Evolutionary conservation across 805 yeast species (phyloP), one percentile per base, ranked within the genome.

Genomic region (Citeromyces matritensis): DNA sequence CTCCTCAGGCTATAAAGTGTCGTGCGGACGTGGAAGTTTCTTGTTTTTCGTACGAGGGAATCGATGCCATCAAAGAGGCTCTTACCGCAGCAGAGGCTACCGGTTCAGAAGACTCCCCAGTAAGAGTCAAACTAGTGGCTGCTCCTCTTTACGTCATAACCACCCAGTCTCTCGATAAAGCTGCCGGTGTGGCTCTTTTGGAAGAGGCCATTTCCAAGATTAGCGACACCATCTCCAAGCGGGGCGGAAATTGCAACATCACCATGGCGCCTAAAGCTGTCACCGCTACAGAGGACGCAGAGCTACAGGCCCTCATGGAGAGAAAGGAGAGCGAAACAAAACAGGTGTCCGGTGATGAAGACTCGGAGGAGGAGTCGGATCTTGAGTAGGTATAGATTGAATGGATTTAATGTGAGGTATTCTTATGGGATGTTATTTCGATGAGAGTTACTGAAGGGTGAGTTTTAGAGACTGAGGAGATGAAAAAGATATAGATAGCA

Each of bases 181-280:
- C 72, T 49, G 74, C 73, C 48, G 98, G 98, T 53, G 68, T 91
- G 42, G 80, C 77, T 36, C 59, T 73, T 29, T 67, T 91, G 49
- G 77, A 74, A 49, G 56, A 68, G 43, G 94, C 97, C 30, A 83
- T 91, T 41, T 79, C 69, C 41, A 73, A 67, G 43, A 80, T 91
- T 40, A 66, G 70, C 37, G 71, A 69, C 44, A 64, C 74, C 31
- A 85, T 91, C 47, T 68, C 67, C 37, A 62, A 66, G 13, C 66
- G 71, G 34, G 94, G 84, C 33, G 98, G 98, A 50, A 69, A 73
- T 36, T 79, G 94, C 55, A 83, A 81, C 43, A 79, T 88, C 41
- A 85, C 93, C 33, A 88, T 88, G 96, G 88, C 94, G 46, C 97
- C 98, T 51, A 88, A 86, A 73, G 96, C 97, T 27, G 97, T 91